phyloP scores from a whole-genome alignment of 139 green algal species.

The Astrephomene gubernaculifera region DNA sequence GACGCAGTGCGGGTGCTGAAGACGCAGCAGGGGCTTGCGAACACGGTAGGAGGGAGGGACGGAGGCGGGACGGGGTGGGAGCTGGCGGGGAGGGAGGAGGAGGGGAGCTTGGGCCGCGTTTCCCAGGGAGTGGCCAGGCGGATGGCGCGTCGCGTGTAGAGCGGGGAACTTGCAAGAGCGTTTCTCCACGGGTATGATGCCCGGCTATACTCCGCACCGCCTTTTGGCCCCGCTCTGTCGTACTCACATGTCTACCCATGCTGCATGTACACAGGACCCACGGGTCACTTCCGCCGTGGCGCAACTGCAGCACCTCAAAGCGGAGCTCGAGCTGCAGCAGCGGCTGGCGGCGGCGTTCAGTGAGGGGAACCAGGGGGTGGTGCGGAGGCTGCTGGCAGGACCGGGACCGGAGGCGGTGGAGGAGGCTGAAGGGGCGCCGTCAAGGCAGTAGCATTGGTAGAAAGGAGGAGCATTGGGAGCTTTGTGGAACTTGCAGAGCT shows the following conservation, averaged over 20 bases:
- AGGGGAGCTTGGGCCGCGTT: not conserved
- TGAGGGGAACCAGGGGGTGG: not conserved
- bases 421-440: too few relatives aligned
- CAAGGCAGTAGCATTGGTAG: too few relatives aligned
- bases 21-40: constrained; percentile 11
- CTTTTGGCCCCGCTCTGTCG: not conserved
- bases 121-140: not conserved
- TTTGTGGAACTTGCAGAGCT: too few relatives aligned
- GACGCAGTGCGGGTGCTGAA: constrained; percentile 29
- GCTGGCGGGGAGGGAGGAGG: not conserved
- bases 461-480: too few relatives aligned
- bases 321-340: constrained; percentile 11
- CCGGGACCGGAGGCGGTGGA: too few relatives aligned
- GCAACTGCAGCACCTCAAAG: constrained; percentile 5
- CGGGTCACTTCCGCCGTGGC: constrained; percentile 9
- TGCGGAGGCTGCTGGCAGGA: not conserved
- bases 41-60: constrained; percentile 2
- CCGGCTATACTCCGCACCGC: not conserved
- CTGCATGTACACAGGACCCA: not conserved
- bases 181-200: not conserved
- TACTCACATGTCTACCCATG: not conserved
- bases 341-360: not conserved
- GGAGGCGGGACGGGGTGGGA: not conserved
- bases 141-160: not conserved
- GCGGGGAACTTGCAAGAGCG: not conserved